phyloP scores from a whole-genome alignment of 169 alveolate species.

The Plasmodium gallinaceum region DNA sequence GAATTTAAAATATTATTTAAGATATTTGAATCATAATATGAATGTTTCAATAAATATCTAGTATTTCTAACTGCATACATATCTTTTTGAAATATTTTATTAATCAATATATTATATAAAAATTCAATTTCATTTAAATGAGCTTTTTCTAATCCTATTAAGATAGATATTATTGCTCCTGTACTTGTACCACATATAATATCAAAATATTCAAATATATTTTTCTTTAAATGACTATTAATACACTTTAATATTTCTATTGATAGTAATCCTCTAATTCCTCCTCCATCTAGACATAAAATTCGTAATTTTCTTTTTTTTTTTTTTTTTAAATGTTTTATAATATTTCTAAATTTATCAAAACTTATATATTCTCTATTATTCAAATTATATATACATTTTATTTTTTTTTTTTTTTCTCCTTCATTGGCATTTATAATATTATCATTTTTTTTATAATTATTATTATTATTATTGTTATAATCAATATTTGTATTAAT shows the following conservation, averaged over 20 bases:
- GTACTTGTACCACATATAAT: conserved; percentile 91
- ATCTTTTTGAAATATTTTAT: conserved; percentile 85
- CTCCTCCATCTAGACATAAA: conserved; percentile 91
- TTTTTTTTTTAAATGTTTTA: conserved; percentile 66
- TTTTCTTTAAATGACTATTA: conserved; percentile 77
- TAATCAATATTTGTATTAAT: not conserved
- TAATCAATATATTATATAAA: conserved; percentile 85
- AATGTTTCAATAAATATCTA: conserved; percentile 86
- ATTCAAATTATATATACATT: conserved; percentile 49
- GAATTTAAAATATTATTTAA: conserved; percentile 79
- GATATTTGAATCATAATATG: conserved; percentile 85
- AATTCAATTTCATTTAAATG: conserved; percentile 81
- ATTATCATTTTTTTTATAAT: not conserved
- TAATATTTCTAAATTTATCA: conserved; percentile 38
- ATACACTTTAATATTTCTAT: conserved; percentile 84
- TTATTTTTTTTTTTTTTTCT: conserved; percentile 5
- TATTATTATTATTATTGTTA: not conserved
- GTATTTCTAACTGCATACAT: conserved; percentile 82
- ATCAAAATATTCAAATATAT: conserved; percentile 88
- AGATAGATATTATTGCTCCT: conserved; percentile 88
- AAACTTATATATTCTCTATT: conserved; percentile 43
- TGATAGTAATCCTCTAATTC: conserved; percentile 89
- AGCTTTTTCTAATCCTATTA: conserved; percentile 87
- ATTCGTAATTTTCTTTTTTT: conserved; percentile 84
- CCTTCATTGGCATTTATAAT: not conserved